Base-by-base conservation (phyloP, 2,329 filamentous ascomycete genomes). In the Botrytis cinerea region DNA sequence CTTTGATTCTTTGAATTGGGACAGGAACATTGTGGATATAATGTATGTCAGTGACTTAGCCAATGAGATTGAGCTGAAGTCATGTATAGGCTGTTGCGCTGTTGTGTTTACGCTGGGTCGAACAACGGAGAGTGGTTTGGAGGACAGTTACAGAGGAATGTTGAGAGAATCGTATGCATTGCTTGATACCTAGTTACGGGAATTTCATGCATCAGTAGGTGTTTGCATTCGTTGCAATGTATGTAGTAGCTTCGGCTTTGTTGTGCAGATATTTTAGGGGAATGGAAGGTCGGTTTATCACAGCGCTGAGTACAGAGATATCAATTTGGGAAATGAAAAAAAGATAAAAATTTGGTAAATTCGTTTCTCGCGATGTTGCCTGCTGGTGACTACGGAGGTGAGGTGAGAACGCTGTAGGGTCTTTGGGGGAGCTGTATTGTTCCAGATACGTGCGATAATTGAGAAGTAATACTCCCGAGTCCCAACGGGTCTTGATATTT, bases 301-400 rank as follows among this genome's bases (percentile, higher is more conserved):
- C 51, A 69, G 46, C 40, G 48, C 70, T 66, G 60, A 43, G 45
- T 51, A 45, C 35, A n/a, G 45, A 66, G 46, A 57, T 66, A 72
- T 66, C 46, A 72, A 66, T 72, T 72, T 72, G 70, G 64, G 35
- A 72, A 66, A 72, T 51, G 25, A 61, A 46, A 70, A 46, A 54
- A 35, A 40, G 38, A 64, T 7, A n/a, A n/a, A n/a, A 54, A n/a
- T n/a, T 48, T 62, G 68, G 66, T 51, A 54, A 68, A 62, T 40
- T 40, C 14, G 35, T 18, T 62, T 57, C 7, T 28, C n/a, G 14
- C n/a, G 7, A 25, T 57, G n/a, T 57, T 32, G 16, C 14, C 51
- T 28, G n/a, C n/a, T 32, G n/a, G 7, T 57, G 51, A 18, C 51
- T 8, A 57, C 0, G n/a, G 51, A 57, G 51, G n/a, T 25, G 51